Percentiles rank a stretch among this genome's conserved stretches.
Conservation (phyloP, 352 stramenopile species). For the Blastocystis sp. region DNA sequence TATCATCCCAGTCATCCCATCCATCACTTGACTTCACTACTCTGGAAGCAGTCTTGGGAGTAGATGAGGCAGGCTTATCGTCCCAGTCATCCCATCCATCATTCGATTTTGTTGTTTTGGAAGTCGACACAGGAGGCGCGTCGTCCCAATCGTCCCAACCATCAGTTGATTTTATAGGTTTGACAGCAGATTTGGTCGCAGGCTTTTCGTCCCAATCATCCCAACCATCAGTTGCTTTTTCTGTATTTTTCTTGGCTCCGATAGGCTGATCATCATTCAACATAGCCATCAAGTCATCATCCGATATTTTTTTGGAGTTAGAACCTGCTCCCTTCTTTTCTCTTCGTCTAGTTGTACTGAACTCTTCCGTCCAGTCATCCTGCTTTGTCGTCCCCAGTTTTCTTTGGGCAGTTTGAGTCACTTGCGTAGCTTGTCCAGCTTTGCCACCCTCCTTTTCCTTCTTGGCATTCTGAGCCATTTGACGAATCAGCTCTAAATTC, state of each 20-base stretch:
- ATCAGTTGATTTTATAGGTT: not conserved
- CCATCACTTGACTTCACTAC: not conserved
- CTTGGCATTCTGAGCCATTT: not conserved
- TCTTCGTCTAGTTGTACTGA: not conserved
- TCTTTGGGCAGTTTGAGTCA: not conserved
- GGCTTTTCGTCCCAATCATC: slow-evolving; percentile 6
- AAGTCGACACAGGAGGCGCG: not conserved
- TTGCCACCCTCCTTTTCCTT: not conserved
- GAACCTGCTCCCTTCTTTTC: not conserved
- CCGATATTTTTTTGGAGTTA: not conserved
- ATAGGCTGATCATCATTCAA: not conserved
- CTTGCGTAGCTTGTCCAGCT: not conserved
- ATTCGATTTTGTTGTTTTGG: not conserved
- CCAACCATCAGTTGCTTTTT: not conserved
- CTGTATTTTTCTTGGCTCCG: not conserved
- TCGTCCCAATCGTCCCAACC: slow-evolving; percentile 10
- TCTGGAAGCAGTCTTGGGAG: not conserved
- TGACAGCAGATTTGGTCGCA: not conserved
- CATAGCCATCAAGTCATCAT: not conserved
- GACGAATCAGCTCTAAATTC: slow-evolving; percentile 14
- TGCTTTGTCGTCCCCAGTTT: not conserved
- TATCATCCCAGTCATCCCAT: slow-evolving; percentile 33
- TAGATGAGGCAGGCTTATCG: not conserved
- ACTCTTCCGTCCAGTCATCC: slow-evolving; percentile 15
- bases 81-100: slow-evolving; percentile 36